Evolutionary conservation across 768 basidiomycete species (phyloP).

Genomic region (Tylopilus sp.): DNA sequence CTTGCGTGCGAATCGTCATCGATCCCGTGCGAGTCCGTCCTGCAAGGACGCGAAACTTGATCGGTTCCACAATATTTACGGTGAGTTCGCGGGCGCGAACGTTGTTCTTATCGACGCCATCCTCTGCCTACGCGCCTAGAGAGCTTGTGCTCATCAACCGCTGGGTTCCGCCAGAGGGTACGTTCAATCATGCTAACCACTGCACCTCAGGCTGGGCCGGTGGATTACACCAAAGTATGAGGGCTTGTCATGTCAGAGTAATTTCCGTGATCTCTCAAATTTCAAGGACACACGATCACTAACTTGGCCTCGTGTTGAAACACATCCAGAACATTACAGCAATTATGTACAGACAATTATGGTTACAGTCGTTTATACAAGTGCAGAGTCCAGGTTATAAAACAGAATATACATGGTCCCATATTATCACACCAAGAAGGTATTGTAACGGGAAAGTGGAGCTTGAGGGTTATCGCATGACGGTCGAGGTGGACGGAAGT

Average conservation of each 20-base stretch:
- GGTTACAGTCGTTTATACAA: slow-evolving; percentile 22
- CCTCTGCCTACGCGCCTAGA: too few relatives aligned
- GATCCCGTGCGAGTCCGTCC: not conserved
- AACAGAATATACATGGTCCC: slow-evolving; percentile 33
- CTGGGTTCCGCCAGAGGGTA: too few relatives aligned
- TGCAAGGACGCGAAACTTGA: not conserved
- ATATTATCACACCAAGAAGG: slow-evolving; percentile 24
- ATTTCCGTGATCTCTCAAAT: too few relatives aligned
- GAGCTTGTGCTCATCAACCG: too few relatives aligned
- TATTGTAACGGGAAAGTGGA: slow-evolving; percentile 10
- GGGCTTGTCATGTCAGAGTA: too few relatives aligned
- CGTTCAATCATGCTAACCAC: too few relatives aligned
- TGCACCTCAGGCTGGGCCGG: too few relatives aligned
- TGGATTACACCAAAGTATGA: too few relatives aligned
- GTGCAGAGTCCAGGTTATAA: slow-evolving; percentile 20
- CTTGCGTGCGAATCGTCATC: not conserved
- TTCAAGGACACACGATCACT: not conserved
- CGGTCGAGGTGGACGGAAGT: slow-evolving; percentile 5
- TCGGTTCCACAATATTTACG: not conserved
- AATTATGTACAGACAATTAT: slow-evolving; percentile 21
- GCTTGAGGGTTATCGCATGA: slow-evolving; percentile 22
- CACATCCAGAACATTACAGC: slow-evolving; percentile 5
- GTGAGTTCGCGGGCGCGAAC: not conserved
- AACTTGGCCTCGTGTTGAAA: not conserved
- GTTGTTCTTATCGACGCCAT: not conserved